Evolutionary conservation across 2,329 filamentous ascomycete species (phyloP).

Genomic region (Venturia aucupariae): DNA sequence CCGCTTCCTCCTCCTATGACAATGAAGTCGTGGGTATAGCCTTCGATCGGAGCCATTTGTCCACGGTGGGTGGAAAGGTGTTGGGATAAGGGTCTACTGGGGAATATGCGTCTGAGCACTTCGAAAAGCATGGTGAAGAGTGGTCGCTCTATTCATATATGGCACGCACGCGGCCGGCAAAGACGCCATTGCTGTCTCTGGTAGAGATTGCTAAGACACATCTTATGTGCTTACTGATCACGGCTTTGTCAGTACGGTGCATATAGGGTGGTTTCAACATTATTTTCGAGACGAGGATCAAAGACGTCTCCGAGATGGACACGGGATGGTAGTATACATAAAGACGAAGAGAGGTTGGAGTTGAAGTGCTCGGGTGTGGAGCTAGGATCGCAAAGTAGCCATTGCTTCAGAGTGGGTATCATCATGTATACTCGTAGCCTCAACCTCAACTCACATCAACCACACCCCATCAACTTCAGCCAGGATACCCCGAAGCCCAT

Average conservation of each 20-base stretch:
- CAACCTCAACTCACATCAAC: neutral
- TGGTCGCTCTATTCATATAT: neutral
- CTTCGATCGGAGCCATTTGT: conserved; percentile 36
- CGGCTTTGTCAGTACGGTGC: neutral
- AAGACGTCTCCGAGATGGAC: neutral
- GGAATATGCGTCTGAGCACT: neutral
- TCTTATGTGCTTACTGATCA: neutral
- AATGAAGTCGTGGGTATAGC: conserved; percentile 45
- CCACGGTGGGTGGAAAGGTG: conserved; percentile 22
- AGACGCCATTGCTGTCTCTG: neutral
- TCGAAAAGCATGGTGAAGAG: neutral
- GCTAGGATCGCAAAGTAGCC: neutral
- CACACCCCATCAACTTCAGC: neutral
- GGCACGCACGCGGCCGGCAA: neutral
- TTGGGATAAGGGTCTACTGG: neutral
- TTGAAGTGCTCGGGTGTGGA: neutral
- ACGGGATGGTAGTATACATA: neutral
- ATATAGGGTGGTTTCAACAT: neutral
- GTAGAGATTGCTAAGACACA: neutral
- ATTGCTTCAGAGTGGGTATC: neutral
- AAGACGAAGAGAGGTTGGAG: neutral
- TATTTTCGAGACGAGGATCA: neutral
- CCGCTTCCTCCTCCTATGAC: conserved; percentile 47
- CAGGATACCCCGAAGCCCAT: neutral
- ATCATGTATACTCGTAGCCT: neutral